These are phyloP conservation scores for Tetrahymena borealis DNA, from an alignment of 73 alveolate species.

Conservation along the genomic window DNA sequence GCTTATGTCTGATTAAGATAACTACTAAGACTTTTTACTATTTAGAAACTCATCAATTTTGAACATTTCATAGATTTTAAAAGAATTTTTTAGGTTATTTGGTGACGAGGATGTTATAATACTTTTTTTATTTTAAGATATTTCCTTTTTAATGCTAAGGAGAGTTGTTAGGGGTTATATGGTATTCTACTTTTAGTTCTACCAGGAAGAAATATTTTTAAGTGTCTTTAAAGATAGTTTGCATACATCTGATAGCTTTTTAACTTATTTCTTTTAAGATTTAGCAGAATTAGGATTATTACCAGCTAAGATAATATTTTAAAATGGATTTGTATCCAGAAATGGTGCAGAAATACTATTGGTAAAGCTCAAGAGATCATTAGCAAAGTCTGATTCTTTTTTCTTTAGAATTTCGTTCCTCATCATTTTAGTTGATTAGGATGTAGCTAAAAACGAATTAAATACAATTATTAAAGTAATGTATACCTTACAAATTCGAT, in stretches of 20 bases:
- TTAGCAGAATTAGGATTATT: background rate
- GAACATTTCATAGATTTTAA: background rate
- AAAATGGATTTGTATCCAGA: background rate
- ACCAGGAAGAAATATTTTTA: background rate
- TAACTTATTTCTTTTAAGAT: background rate
- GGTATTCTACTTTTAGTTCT: background rate
- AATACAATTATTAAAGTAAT: too few relatives aligned
- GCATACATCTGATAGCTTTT: background rate
- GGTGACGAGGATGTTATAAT: background rate
- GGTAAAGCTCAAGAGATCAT: background rate
- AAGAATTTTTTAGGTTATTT: background rate
- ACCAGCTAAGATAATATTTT: background rate
- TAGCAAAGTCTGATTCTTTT: background rate
- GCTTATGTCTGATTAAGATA: background rate
- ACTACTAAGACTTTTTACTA: background rate
- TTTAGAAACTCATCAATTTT: background rate
- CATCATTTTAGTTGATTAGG: background rate
- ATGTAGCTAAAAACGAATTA: background rate
- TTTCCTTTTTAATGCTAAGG: background rate
- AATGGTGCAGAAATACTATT: background rate
- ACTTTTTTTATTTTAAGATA: background rate
- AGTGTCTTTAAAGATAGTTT: background rate
- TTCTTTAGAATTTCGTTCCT: background rate
- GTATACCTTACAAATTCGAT: too few relatives aligned
- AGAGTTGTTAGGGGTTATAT: background rate